Percentiles rank a stretch among this genome's conserved stretches.
These are phyloP conservation scores for Eragrostis curvula DNA, from an alignment of 176 grass and related monocot genomes.

Conservation along the genomic window DNA sequence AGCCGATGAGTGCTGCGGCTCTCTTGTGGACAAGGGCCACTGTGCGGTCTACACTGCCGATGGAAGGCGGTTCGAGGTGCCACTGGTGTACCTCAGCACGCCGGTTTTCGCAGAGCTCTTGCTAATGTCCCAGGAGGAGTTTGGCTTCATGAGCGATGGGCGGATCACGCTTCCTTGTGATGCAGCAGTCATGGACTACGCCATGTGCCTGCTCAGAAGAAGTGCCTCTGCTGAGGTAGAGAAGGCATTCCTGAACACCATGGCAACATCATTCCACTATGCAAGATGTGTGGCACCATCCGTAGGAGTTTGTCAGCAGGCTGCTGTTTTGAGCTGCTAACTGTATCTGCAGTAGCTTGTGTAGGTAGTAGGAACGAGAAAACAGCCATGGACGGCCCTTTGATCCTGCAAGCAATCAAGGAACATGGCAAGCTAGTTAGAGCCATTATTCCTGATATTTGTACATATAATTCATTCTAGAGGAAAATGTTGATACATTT, in stretches of 20 bases:
- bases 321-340: neutral
- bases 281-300: neutral
- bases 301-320: neutral
- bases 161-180: conserved; percentile 34
- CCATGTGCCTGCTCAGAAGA: conserved; percentile 25
- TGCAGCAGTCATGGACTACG: conserved; percentile 14
- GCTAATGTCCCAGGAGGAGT: conserved; percentile 30
- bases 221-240: conserved; percentile 1
- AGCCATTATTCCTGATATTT: conserved; percentile 10
- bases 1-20: neutral
- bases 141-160: neutral
- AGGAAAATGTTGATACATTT: neutral
- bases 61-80: conserved; percentile 33
- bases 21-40: neutral
- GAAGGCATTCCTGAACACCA: conserved; percentile 21
- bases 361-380: neutral
- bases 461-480: neutral
- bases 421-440: neutral
- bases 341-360: neutral
- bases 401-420: conserved; percentile 1
- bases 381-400: neutral
- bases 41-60: neutral
- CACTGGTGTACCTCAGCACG: neutral
- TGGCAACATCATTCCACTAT: neutral
- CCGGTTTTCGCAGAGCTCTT: conserved; percentile 35